Percentiles rank a stretch among this genome's conserved stretches.
Conservation (phyloP, 768 basidiomycete species). For the Lentinula raphanica region DNA sequence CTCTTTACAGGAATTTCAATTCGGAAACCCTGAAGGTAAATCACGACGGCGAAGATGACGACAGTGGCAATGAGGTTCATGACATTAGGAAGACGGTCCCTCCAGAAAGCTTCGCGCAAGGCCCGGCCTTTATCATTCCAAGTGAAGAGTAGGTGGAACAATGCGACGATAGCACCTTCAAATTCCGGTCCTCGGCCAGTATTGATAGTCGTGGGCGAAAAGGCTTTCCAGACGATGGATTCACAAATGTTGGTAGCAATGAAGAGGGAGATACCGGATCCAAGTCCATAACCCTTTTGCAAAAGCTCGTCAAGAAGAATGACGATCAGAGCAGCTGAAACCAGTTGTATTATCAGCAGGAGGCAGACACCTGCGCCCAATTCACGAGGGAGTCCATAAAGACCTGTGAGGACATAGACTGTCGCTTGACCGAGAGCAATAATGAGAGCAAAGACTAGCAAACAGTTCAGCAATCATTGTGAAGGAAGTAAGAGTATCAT, state of each 20-base stretch:
- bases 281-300: conserved; percentile 98
- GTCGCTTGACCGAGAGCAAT: conserved; percentile 96
- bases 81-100: conserved; percentile 92
- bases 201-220: conserved; percentile 97
- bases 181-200: conserved; percentile 98
- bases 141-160: conserved; percentile 97
- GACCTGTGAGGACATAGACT: conserved; percentile 93
- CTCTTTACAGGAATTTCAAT: conserved; percentile 98
- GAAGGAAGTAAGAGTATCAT: conserved; percentile 25
- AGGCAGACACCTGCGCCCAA: conserved; percentile 97
- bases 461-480: background rate
- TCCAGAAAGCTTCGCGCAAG: conserved; percentile 96
- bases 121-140: conserved; percentile 98
- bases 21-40: conserved; percentile 98
- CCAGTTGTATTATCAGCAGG: conserved; percentile 92
- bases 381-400: conserved; percentile 91
- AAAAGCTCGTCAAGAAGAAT: conserved; percentile 98
- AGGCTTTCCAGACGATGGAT: conserved; percentile 99
- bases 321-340: conserved; percentile 92
- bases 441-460: conserved; percentile 89
- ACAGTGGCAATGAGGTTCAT: conserved; percentile 96
- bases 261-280: conserved; percentile 97
- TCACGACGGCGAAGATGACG: conserved; percentile 88
- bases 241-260: conserved; percentile 99
- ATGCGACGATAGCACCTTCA: conserved; percentile 91